Conservation (phyloP, 495 filamentous ascomycete genomes). For the Penicillium argentinense region DNA sequence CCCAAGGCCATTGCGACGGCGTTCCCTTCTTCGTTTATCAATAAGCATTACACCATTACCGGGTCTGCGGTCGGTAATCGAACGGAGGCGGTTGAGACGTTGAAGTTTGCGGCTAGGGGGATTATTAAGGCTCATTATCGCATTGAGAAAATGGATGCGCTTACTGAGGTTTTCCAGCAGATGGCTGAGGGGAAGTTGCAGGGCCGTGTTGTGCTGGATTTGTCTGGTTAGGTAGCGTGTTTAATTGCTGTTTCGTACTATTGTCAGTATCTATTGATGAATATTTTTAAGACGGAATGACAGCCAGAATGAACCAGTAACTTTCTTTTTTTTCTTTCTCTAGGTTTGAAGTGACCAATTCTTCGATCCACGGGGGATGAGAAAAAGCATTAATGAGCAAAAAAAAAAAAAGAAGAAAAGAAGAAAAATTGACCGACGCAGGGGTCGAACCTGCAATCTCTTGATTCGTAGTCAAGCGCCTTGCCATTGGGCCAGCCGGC, state of each 20-base stretch:
- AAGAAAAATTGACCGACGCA: constrained; percentile 38
- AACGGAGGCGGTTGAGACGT: constrained; percentile 62
- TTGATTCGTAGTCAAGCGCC: constrained; percentile 72
- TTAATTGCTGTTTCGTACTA: too few species aligned
- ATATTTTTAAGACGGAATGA: too few species aligned
- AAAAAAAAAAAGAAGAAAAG: constrained; percentile 4
- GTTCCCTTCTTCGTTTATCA: constrained; percentile 50
- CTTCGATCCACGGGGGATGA: too few species aligned
- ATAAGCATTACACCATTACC: constrained; percentile 54
- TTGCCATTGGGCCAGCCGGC: constrained; percentile 65
- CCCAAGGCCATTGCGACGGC: constrained; percentile 57
- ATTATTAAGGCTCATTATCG: constrained; percentile 60
- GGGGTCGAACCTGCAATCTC: constrained; percentile 53
- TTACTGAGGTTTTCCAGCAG: constrained; percentile 61
- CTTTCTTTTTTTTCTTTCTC: too few species aligned
- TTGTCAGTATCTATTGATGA: too few species aligned
- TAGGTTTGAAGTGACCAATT: too few species aligned
- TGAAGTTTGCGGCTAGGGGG: constrained; percentile 63
- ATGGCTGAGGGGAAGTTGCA: constrained; percentile 58
- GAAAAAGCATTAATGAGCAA: too few species aligned
- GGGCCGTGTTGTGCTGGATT: constrained; percentile 60
- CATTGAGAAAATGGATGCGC: constrained; percentile 59
- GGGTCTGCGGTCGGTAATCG: constrained; percentile 65
- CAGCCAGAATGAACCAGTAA: too few species aligned
- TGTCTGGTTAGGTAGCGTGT: too few species aligned